Evolutionary conservation across 2,329 filamentous ascomycete species (phyloP).

Genomic region (Aspergillus proliferans): DNA sequence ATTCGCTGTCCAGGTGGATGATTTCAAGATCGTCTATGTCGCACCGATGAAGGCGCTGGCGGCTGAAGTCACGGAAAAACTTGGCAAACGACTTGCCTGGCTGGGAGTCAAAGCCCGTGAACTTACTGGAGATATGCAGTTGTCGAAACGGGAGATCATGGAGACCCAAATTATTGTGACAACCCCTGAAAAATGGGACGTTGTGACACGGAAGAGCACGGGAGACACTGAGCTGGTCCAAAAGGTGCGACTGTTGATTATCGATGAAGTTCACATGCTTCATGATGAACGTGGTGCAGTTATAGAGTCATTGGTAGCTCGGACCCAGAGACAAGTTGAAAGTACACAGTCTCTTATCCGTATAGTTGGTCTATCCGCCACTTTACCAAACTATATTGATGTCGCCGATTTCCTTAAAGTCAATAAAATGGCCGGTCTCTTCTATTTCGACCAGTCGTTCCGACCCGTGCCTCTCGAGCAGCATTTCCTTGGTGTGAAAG

Average conservation of each 20-base stretch:
- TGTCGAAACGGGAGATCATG: constrained; percentile 93
- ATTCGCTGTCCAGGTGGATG: constrained; percentile 74
- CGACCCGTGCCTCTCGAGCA: constrained; percentile 93
- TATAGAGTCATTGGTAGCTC: constrained; percentile 87
- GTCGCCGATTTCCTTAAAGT: constrained; percentile 96
- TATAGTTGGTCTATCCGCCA: constrained; percentile 91
- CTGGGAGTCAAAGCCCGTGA: constrained; percentile 87
- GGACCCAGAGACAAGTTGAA: constrained; percentile 93
- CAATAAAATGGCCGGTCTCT: constrained; percentile 84
- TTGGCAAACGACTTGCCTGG: constrained; percentile 88
- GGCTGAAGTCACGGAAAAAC: constrained; percentile 90
- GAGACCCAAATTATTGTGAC: constrained; percentile 98
- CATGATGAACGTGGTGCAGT: constrained; percentile 96
- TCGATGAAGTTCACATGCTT: constrained; percentile 99
- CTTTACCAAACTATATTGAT: constrained; percentile 91
- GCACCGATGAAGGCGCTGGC: constrained; percentile 98
- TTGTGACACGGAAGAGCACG: constrained; percentile 92
- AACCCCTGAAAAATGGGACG: constrained; percentile 98
- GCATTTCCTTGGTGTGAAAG: constrained; percentile 90
- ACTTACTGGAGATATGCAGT: constrained; percentile 96
- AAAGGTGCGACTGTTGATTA: constrained; percentile 91
- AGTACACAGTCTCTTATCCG: constrained; percentile 96
- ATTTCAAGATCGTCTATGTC: constrained; percentile 98
- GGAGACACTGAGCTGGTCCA: constrained; percentile 97
- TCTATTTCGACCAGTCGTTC: constrained; percentile 96